phyloP scores from a whole-genome alignment of 306 rosid genomes.

The Calophaca sinica region DNA sequence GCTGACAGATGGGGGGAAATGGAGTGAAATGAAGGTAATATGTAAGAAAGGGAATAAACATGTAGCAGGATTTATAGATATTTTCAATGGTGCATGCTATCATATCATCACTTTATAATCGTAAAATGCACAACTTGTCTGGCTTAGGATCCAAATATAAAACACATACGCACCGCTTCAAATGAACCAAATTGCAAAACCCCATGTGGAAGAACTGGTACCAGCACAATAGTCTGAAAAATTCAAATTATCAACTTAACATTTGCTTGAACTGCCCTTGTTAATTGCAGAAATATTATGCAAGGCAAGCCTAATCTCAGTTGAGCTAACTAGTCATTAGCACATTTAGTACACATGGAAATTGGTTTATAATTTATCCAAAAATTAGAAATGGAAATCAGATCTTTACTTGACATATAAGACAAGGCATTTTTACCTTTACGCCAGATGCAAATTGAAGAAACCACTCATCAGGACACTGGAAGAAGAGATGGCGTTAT shows the following conservation, averaged over 20 bases:
- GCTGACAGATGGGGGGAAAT: background rate
- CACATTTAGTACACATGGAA: background rate
- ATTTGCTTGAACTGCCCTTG: slow-evolving; percentile 2
- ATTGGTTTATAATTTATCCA: slow-evolving; percentile 14
- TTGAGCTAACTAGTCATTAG: background rate
- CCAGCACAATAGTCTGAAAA: slow-evolving; percentile 82
- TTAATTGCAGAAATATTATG: slow-evolving; percentile 19
- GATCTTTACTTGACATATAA: background rate
- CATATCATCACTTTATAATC: background rate
- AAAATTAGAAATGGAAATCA: slow-evolving; percentile 27
- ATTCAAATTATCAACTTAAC: slow-evolving; percentile 22
- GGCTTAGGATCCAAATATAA: slow-evolving; percentile 38
- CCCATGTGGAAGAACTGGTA: slow-evolving; percentile 87
- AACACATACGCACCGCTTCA: slow-evolving; percentile 66
- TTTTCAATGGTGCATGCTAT: background rate
- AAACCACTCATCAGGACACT: slow-evolving; percentile 84
- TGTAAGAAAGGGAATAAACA: background rate
- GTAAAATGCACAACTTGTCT: slow-evolving; percentile 21
- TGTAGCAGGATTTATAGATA: background rate
- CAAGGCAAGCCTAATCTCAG: slow-evolving; percentile 11
- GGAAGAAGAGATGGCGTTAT: slow-evolving; percentile 44
- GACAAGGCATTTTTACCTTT: slow-evolving; percentile 63
- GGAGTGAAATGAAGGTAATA: background rate
- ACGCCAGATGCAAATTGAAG: slow-evolving; percentile 83
- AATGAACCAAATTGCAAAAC: slow-evolving; percentile 91